These are phyloP conservation scores for Cronartium quercuum DNA, from an alignment of 1,284 basidiomycete genomes.

Conservation along the genomic window DNA sequence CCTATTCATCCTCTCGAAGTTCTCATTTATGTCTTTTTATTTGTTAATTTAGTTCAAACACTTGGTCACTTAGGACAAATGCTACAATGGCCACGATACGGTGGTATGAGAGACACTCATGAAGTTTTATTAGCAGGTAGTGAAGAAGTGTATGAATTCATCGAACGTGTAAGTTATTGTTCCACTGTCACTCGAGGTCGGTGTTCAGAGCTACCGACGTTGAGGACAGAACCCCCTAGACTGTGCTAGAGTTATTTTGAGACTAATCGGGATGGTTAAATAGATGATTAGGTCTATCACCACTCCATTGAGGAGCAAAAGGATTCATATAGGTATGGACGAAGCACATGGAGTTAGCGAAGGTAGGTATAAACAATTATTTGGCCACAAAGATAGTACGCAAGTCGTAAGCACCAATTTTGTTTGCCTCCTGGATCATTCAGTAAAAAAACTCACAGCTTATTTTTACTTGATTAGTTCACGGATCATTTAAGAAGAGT, in stretches of 20 bases:
- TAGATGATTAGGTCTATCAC: constrained; percentile 47
- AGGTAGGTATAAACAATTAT: constrained; percentile 49
- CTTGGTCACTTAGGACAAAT: constrained; percentile 51
- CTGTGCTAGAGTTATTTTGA: neutral
- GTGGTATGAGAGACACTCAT: constrained; percentile 48
- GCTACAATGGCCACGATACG: constrained; percentile 50
- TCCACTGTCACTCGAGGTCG: neutral
- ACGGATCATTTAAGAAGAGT: constrained; percentile 47
- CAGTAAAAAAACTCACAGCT: neutral
- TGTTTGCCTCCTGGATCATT: constrained; percentile 38
- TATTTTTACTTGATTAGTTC: constrained; percentile 39
- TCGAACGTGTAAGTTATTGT: constrained; percentile 44
- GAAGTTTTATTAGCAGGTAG: constrained; percentile 49
- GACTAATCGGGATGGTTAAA: neutral
- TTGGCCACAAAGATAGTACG: constrained; percentile 48
- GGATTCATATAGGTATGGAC: constrained; percentile 49
- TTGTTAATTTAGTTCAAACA: constrained; percentile 45
- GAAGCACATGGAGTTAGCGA: constrained; percentile 50
- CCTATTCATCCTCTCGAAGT: neutral
- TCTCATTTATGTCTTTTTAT: neutral
- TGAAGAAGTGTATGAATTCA: constrained; percentile 48
- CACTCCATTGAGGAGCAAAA: constrained; percentile 47
- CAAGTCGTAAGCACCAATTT: constrained; percentile 44
- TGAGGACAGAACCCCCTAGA: too few species aligned
- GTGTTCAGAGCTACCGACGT: too few species aligned